Conservation (phyloP, 2,329 filamentous ascomycete species). For the Camptophora hylomeconis region DNA sequence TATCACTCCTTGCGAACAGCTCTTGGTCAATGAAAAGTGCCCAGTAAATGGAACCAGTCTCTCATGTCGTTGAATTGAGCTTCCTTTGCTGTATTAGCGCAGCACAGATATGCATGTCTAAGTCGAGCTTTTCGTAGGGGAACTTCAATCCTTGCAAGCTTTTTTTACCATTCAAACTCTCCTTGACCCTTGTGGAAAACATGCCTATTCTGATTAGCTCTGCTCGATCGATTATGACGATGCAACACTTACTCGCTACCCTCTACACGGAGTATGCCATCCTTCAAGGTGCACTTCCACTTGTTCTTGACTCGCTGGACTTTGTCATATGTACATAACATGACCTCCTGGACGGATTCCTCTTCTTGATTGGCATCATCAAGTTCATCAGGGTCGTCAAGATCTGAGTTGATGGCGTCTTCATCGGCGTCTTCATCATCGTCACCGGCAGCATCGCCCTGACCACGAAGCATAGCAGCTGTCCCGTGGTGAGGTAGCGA, state of each 20-base stretch:
- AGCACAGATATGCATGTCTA: no score
- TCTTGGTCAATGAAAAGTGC: no score
- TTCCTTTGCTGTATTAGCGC: no score
- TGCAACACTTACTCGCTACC: slow-evolving; percentile 63
- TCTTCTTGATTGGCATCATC: slow-evolving; percentile 81
- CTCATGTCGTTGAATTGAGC: no score
- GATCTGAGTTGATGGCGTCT: slow-evolving; percentile 95
- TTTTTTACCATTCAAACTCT: slow-evolving; percentile 87
- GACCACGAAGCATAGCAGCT: slow-evolving; percentile 18
- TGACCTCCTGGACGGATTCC: slow-evolving; percentile 72
- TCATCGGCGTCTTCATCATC: slow-evolving; percentile 58
- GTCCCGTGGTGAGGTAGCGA: slow-evolving; percentile 7
- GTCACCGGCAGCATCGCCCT: slow-evolving; percentile 44
- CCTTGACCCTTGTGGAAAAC: slow-evolving; percentile 96
- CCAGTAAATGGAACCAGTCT: no score
- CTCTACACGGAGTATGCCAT: slow-evolving; percentile 85
- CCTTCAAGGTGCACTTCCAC: slow-evolving; percentile 98
- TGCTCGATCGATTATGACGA: no score
- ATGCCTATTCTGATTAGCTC: no score
- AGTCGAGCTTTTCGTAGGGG: no score
- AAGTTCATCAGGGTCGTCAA: slow-evolving; percentile 87
- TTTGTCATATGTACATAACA: slow-evolving; percentile 99
- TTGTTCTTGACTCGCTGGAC: slow-evolving; percentile 99
- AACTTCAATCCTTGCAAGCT: no score
- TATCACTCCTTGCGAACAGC: no score